phyloP scores from a whole-genome alignment of 2,329 filamentous ascomycete species.

The Ceratocystis smalleyi region DNA sequence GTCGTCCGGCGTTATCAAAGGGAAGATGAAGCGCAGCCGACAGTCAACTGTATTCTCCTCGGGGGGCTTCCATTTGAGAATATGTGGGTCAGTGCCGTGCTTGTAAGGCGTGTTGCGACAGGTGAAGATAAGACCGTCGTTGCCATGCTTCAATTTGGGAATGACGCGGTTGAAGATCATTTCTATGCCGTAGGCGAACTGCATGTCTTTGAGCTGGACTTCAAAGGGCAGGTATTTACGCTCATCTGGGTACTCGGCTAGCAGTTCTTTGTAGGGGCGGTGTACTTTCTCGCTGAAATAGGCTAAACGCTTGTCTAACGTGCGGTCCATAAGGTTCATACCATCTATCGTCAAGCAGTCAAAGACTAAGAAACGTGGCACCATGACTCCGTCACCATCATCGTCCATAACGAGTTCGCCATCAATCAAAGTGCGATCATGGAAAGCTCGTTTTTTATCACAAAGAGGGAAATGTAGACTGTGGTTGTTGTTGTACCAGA shows the following conservation, averaged over 20 bases:
- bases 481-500: conserved; percentile 60
- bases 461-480: conserved; percentile 67
- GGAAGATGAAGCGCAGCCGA: conserved; percentile 62
- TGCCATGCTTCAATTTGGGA: conserved; percentile 73
- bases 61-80: conserved; percentile 95
- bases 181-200: conserved; percentile 74
- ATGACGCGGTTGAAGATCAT: conserved; percentile 85
- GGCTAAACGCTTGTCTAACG: conserved; percentile 75
- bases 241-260: conserved; percentile 53
- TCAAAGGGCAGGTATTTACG: conserved; percentile 58
- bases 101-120: conserved; percentile 75
- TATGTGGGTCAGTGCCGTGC: conserved; percentile 80
- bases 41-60: conserved; percentile 94
- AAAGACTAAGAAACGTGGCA: conserved; percentile 80
- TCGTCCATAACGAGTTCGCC: conserved; percentile 84
- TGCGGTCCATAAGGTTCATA: conserved; percentile 57
- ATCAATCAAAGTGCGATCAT: conserved; percentile 70
- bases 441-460: conserved; percentile 49
- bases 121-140: conserved; percentile 97
- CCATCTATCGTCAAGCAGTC: conserved; percentile 77
- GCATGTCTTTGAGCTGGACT: conserved; percentile 76
- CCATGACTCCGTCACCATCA: conserved; percentile 47
- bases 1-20: conserved; percentile 50
- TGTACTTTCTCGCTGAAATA: conserved; percentile 70
- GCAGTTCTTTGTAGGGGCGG: conserved; percentile 49